Evolutionary conservation across 129 eudicot genomes (phyloP), one percentile per base, ranked within the genome.

Genomic region (Centella asiatica): DNA sequence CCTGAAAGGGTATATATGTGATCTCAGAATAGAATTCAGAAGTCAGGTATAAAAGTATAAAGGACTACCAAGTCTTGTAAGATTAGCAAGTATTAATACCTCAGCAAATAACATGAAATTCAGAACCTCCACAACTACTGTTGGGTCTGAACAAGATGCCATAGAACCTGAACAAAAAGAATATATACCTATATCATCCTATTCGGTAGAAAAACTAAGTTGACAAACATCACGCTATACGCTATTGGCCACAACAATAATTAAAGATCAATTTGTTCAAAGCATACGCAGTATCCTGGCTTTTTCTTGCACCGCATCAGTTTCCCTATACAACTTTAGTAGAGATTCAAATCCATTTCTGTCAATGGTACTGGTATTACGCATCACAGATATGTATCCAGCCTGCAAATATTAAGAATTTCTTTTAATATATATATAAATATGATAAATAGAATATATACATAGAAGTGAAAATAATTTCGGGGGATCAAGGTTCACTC

Each of bases 141-240:
- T 66, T 36, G 82, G 74, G 60, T 80, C 77, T 4, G 73, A 73
- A 61, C 74, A 71, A 34, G 75, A 72, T 56, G 85, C 81, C 49
- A 75, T 67, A 60, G 50, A 70, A 71, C 76, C 85, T 75, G 49
- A 44, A 9, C 20, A 47, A 57, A 27, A 44, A 56, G 57, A 55
- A 67, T 26, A 50, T 13, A 49, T 24, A 47, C 57, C 9, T 8
- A 28, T 23, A 50, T 50, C 13, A 50, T 20, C 13, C 24, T 7
- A 52, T 19, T 62, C 51, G 39, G 64, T 60, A 23, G 62, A 46
- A 45, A 55, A 68, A 47, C 2, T 5, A 54, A 65, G n/a, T 39
- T 11, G 37, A 53, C 19, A 59, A 52, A 24, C 33, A 37, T 18
- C 46, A 49, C 28, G 47, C 22, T 37, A 32, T 17, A 20, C 1